Percentiles rank a stretch among this genome's conserved stretches.
Conservation (phyloP, 2,329 filamentous ascomycete species). For the Fusarium heterosporum region DNA sequence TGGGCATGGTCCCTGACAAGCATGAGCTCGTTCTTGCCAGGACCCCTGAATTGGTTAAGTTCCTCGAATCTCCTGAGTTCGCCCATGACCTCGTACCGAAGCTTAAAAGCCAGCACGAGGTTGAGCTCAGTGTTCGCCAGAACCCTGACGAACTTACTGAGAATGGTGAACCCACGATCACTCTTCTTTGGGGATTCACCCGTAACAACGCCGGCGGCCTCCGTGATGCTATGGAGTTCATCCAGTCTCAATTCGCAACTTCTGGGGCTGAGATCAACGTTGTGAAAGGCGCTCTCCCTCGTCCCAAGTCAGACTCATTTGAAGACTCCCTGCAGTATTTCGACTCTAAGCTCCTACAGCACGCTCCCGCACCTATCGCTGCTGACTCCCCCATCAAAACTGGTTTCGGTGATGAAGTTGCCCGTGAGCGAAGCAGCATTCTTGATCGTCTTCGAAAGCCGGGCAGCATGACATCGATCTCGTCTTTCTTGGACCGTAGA, state of each 20-base stretch:
- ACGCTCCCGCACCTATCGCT: slow-evolving; percentile 81
- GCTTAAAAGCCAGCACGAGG: slow-evolving; percentile 90
- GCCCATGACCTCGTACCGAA: slow-evolving; percentile 82
- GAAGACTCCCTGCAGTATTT: slow-evolving; percentile 98
- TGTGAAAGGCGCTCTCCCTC: slow-evolving; percentile 93
- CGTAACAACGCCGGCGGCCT: slow-evolving; percentile 96
- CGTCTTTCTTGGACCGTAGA: slow-evolving; percentile 93
- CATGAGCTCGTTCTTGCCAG: slow-evolving; percentile 90
- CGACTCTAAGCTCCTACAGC: slow-evolving; percentile 94
- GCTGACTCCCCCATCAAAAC: slow-evolving; percentile 91
- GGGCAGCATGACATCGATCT: slow-evolving; percentile 92
- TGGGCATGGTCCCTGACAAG: slow-evolving; percentile 97
- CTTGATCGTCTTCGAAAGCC: slow-evolving; percentile 96
- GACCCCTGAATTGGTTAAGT: slow-evolving; percentile 80
- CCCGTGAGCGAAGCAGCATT: slow-evolving; percentile 82
- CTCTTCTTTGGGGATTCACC: slow-evolving; percentile 84
- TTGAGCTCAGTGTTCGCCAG: slow-evolving; percentile 82
- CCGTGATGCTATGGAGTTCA: slow-evolving; percentile 94
- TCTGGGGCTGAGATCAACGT: slow-evolving; percentile 89
- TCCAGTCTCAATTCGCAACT: slow-evolving; percentile 86
- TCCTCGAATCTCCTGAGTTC: slow-evolving; percentile 85
- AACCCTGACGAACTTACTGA: slow-evolving; percentile 69
- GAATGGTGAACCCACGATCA: slow-evolving; percentile 68
- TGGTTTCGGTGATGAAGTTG: slow-evolving; percentile 83
- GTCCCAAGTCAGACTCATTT: slow-evolving; percentile 99